Percentiles rank a stretch among this genome's conserved stretches.
Conservation (phyloP, 192 early-diverging fungal species). For the Gigaspora rosea region DNA sequence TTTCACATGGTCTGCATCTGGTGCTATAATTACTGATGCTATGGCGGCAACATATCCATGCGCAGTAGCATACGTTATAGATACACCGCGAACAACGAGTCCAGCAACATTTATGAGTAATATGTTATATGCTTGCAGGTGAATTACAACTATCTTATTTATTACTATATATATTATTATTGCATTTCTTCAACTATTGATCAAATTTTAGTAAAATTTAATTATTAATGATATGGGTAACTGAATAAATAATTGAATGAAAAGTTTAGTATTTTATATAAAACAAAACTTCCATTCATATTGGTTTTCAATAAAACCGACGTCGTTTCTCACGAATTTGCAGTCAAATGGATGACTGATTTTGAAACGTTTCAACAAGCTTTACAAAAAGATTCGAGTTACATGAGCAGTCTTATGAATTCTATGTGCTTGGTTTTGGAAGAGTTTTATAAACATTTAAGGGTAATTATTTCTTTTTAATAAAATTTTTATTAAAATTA, state of each 20-base stretch:
- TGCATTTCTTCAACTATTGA: not conserved
- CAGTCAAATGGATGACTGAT: constrained; percentile 95
- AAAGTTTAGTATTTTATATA: constrained; percentile 80
- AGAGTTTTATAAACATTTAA: constrained; percentile 89
- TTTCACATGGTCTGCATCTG: constrained; percentile 98
- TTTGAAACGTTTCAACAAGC: constrained; percentile 94
- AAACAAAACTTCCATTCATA: constrained; percentile 94
- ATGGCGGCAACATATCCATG: constrained; percentile 91
- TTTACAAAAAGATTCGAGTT: constrained; percentile 76
- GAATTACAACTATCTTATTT: not conserved
- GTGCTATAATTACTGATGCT: constrained; percentile 93
- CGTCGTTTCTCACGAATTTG: constrained; percentile 87
- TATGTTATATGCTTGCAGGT: constrained; percentile 94
- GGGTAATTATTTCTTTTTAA: constrained; percentile 8
- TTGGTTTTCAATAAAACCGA: constrained; percentile 97
- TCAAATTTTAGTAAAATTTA: not conserved
- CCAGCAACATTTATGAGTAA: constrained; percentile 99
- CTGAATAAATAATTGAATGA: not conserved
- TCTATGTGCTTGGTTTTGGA: constrained; percentile 96
- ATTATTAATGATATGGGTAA: too few species aligned
- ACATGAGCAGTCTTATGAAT: constrained; percentile 92
- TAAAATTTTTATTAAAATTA: not conserved
- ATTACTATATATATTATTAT: not conserved
- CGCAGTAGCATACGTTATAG: constrained; percentile 90
- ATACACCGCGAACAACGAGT: constrained; percentile 88